Evolutionary conservation across 768 basidiomycete genomes (phyloP), one percentile per base, ranked within the genome.

Genomic region (Collybia nuda): DNA sequence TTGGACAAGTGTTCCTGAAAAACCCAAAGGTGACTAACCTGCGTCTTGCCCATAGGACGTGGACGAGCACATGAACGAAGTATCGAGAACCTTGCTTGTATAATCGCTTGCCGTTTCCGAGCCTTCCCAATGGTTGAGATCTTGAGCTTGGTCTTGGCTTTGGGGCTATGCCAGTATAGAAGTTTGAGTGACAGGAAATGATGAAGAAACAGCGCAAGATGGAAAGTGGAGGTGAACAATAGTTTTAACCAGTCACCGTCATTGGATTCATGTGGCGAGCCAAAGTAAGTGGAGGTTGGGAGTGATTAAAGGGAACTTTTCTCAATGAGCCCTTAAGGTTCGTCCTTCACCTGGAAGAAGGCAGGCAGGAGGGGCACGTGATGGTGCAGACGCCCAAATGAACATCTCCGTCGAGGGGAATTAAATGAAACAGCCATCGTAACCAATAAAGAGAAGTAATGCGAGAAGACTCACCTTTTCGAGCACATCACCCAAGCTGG

Each of bases 401-500:
- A 38, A 26, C 24, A 26, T 7, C 24, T 26, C 24, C 24, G 24
- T 26, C 24, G 24, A 26, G 24, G 24, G 7, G 24, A 26, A 4
- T 4, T 26, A 26, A 3, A 26, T 7, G 24, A 26, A 26, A 26
- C 24, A n/a, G n/a, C n/a, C n/a, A 26, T 26, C 3, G 7, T 26
- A 7, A 7, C 24, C 24, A 26, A 26, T 26, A 26, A 41, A 18
- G 14, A 26, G 1, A 28, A 0, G 23, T 1, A 40, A 28, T 39
- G 21, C 5, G 39, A 22, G 32, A 40, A 22, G 36, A 47, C 60
- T 19, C 55, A 62, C 57, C 51, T 45, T 57, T 12, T 54, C 53
- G 8, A 32, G 43, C 11, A 64, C 35, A 48, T 64, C 65, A 1
- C 67, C 66, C 29, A 65, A 66, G 44, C 65, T 69, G 5, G 67